These are phyloP conservation scores for Cerioporus squamosus DNA, from an alignment of 1,284 basidiomycete genomes.

Conservation along the genomic window DNA sequence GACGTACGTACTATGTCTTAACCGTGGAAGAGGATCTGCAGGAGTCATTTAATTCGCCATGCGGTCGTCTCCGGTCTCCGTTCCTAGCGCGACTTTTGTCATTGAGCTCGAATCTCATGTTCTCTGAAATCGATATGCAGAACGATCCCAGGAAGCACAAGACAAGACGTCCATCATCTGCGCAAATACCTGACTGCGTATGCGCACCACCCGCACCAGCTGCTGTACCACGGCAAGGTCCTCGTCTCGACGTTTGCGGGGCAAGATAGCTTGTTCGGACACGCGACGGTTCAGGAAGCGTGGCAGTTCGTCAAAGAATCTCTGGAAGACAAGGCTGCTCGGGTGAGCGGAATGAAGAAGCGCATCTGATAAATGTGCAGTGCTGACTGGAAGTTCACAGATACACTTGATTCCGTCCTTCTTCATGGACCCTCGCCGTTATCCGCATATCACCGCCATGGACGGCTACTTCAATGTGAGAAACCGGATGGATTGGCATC, in stretches of 20 bases:
- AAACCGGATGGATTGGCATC: neutral
- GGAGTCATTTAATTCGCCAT: no score
- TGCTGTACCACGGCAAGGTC: conserved; percentile 32
- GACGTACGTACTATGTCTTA: conserved; percentile 32
- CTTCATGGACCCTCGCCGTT: conserved; percentile 45
- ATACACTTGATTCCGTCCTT: conserved; percentile 47
- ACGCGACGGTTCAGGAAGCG: conserved; percentile 14
- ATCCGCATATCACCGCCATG: conserved; percentile 34
- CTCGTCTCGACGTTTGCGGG: conserved; percentile 38
- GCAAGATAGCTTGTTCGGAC: conserved; percentile 30
- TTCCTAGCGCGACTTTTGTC: no score
- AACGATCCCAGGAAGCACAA: conserved; percentile 34
- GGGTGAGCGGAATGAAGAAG: conserved; percentile 21
- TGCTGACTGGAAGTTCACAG: neutral
- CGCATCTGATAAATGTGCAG: neutral
- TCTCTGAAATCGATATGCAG: conserved; percentile 13
- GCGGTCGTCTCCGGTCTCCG: no score
- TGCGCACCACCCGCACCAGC: conserved; percentile 36
- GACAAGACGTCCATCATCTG: conserved; percentile 40
- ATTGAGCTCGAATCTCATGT: neutral
- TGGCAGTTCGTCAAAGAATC: conserved; percentile 34
- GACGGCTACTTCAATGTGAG: conserved; percentile 49
- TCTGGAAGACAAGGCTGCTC: conserved; percentile 32
- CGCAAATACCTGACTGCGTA: conserved; percentile 39
- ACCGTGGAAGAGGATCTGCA: neutral